Conservation (phyloP, 148 eudicot genomes). For the Camellia lanceoleosa region DNA sequence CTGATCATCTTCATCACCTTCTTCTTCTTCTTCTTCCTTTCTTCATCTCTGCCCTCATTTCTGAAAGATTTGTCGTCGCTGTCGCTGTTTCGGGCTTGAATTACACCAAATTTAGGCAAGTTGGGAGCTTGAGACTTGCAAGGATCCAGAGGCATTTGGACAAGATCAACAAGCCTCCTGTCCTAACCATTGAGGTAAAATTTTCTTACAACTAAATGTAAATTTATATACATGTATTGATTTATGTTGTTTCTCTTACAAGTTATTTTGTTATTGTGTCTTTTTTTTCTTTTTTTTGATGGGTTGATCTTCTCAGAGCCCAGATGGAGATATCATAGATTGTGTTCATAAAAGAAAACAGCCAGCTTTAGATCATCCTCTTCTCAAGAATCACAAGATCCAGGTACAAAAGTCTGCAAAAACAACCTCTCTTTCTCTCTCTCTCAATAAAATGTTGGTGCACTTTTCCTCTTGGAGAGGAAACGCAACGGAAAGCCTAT, state of each 20-base stretch:
- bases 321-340: conserved; percentile 96
- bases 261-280: background rate
- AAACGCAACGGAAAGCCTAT: conserved; percentile 15
- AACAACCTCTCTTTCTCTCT: background rate
- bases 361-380: conserved; percentile 96
- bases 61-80: conserved; percentile 14
- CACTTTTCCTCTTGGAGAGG: conserved; percentile 6
- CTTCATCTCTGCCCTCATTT: conserved; percentile 24
- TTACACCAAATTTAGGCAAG: conserved; percentile 62
- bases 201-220: background rate
- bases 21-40: conserved; percentile 1
- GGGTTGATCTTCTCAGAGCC: conserved; percentile 52
- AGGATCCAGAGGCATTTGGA: conserved; percentile 79
- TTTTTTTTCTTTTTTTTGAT: background rate
- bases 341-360: conserved; percentile 84
- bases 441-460: background rate
- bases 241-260: background rate
- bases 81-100: conserved; percentile 41
- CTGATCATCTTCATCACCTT: background rate
- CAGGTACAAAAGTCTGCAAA: conserved; percentile 51
- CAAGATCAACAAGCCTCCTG: conserved; percentile 71
- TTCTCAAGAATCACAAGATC: conserved; percentile 94
- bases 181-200: conserved; percentile 69
- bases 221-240: background rate
- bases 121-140: conserved; percentile 70